Conservation (phyloP, 208 protist species). For the Leishmania major region DNA sequence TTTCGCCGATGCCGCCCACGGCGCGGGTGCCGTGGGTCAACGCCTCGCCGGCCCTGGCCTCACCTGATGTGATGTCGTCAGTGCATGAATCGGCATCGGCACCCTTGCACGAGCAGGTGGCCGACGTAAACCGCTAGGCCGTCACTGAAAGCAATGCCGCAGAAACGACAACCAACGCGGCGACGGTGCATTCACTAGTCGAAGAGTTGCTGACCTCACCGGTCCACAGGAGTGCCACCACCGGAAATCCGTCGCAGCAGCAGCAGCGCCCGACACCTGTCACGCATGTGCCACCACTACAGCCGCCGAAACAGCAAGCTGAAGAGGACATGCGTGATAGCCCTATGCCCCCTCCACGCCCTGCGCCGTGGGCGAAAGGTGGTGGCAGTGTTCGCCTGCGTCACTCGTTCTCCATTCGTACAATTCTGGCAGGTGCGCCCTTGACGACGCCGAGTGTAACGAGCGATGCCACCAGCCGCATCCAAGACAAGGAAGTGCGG, state of each 20-base stretch:
- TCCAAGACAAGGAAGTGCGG: not conserved
- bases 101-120: not conserved
- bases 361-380: slow-evolving; percentile 11
- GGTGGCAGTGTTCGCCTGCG: slow-evolving; percentile 16
- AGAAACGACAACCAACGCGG: not conserved
- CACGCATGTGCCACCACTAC: not conserved
- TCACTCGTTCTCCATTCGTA: slow-evolving; percentile 30
- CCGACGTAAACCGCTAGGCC: not conserved
- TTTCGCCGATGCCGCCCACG: too few relatives aligned
- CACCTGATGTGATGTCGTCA: not conserved
- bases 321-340: not conserved
- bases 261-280: not conserved
- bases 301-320: not conserved
- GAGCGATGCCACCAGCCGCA: not conserved
- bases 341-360: not conserved
- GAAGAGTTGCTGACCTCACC: not conserved
- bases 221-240: not conserved
- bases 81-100: not conserved
- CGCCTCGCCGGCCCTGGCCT: not conserved
- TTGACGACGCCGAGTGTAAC: not conserved
- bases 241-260: not conserved
- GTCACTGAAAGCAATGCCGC: not conserved
- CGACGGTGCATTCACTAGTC: not conserved
- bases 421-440: slow-evolving; percentile 9
- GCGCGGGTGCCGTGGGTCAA: not conserved